Evolutionary conservation across 2,329 filamentous ascomycete genomes (phyloP).

Genomic region (Lasiodiplodia sp.): DNA sequence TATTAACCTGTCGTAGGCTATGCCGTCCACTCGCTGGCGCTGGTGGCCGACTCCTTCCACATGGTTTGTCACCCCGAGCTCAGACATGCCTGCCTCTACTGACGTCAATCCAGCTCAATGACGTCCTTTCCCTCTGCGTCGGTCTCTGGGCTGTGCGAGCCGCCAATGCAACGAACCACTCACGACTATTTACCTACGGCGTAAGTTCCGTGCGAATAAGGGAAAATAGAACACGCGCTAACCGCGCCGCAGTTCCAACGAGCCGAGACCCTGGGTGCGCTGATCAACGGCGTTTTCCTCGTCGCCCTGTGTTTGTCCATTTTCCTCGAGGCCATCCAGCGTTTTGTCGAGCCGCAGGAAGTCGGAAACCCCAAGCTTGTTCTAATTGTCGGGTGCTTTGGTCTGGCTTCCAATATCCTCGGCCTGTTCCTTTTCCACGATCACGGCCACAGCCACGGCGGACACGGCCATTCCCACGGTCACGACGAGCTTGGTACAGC

Average conservation of each 20-base stretch:
- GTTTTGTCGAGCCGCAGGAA: constrained; percentile 88
- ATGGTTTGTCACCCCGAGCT: constrained; percentile 70
- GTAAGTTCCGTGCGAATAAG: constrained; percentile 59
- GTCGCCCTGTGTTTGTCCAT: constrained; percentile 97
- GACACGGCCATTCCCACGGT: constrained; percentile 54
- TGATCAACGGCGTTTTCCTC: constrained; percentile 97
- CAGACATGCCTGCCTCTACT: constrained; percentile 27
- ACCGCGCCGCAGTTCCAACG: constrained; percentile 79
- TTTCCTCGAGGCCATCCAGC: constrained; percentile 90
- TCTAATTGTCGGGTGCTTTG: constrained; percentile 85
- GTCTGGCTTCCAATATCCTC: constrained; percentile 85
- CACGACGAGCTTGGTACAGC: constrained; percentile 54
- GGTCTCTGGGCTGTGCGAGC: constrained; percentile 95
- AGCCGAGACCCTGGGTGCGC: constrained; percentile 92
- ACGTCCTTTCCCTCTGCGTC: constrained; percentile 92
- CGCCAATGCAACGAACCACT: constrained; percentile 78
- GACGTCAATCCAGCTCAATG: constrained; percentile 73
- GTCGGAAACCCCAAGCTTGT: constrained; percentile 87
- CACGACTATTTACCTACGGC: constrained; percentile 94
- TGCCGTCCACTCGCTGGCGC: constrained; percentile 85
- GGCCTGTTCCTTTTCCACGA: constrained; percentile 93
- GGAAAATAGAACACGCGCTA: background rate
- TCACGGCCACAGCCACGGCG: constrained; percentile 83
- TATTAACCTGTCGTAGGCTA: constrained; percentile 62
- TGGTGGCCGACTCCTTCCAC: constrained; percentile 97